Conservation (phyloP, 306 rosid genomes). For the Pyrus pyrifolia region DNA sequence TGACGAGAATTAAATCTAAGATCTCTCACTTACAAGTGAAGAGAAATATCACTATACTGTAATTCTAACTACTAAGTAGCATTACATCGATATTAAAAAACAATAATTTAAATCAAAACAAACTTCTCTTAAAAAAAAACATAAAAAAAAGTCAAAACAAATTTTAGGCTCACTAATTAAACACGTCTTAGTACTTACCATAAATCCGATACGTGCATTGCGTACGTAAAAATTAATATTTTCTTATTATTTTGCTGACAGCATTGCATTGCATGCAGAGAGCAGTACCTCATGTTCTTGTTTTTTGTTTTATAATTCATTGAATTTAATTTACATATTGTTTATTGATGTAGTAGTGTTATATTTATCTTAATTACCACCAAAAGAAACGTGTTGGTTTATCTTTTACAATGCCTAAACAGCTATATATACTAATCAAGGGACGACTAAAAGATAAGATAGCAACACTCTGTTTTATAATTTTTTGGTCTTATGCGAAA, state of each 20-base stretch:
- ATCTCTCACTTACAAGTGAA: too few species aligned
- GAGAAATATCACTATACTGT: too few species aligned
- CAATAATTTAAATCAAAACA: too few species aligned
- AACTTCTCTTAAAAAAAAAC: too few species aligned
- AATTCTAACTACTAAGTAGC: too few species aligned
- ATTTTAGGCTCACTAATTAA: too few species aligned
- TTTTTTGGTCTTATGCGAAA: not conserved
- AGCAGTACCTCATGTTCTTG: not conserved
- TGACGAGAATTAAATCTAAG: rapidly evolving
- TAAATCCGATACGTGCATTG: not conserved
- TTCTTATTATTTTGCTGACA: not conserved
- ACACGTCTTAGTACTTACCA: not conserved
- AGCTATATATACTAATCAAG: too few species aligned
- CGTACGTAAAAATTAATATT: too few species aligned
- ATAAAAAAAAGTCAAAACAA: too few species aligned
- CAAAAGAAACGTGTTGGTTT: not conserved
- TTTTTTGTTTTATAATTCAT: not conserved
- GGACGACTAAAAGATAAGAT: not conserved
- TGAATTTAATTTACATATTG: not conserved
- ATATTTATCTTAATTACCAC: not conserved
- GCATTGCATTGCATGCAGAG: too few species aligned
- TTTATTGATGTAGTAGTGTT: not conserved
- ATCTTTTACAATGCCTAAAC: not conserved
- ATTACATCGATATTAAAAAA: too few species aligned
- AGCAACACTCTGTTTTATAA: not conserved